Base-by-base conservation (phyloP, 139 green algal genomes). In the Micractinium conductrix region DNA sequence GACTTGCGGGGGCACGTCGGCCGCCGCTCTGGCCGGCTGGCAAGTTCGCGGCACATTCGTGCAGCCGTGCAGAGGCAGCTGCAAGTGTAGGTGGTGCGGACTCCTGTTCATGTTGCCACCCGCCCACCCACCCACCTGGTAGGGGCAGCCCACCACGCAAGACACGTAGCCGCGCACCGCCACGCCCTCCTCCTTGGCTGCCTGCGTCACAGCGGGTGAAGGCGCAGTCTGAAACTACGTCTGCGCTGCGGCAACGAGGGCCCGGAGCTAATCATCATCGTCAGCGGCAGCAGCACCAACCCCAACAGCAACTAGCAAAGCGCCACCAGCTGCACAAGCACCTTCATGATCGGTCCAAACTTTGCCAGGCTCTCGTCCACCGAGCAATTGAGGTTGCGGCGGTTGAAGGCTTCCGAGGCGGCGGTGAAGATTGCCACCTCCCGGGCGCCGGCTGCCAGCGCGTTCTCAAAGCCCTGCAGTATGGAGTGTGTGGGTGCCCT, bases 401-500 rank as follows among this genome's bases (percentile, higher is more conserved):
- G 78, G 76, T 87, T 95, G 88, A 99, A 99, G 6, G 92, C 90
- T 78, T 98, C 94, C 19, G 89, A 93, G 42, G 95, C 94, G 26
- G 95, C 90, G 0, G 90, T 92, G 85, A 98, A 98, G 21, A 99
- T 94, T 19, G 96, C 96, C 26, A 99, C 94, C 79, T 98, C 95
- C 24, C 88, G 84, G 2, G 91, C 96, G 0, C 95, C 95, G 1
- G 95, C 92, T 53, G 80, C 81, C 24, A 98, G 30, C 17, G 96
- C 96, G 19, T 89, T 88, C 60, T 96, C 79, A 72, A 97, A 92
- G 26, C 96, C 96, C 93, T 98, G 91, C 43, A 85, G 1, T 0
- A 1, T 5, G 26, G 43, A 21, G 4, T 2, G 71, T 1, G 43
- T 4, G 28, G 42, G n/a, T n/a, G n/a, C n/a, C n/a, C n/a, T n/a